These are phyloP conservation scores for Begonia fuchsioides DNA, from an alignment of 306 rosid species.

Conservation along the genomic window DNA sequence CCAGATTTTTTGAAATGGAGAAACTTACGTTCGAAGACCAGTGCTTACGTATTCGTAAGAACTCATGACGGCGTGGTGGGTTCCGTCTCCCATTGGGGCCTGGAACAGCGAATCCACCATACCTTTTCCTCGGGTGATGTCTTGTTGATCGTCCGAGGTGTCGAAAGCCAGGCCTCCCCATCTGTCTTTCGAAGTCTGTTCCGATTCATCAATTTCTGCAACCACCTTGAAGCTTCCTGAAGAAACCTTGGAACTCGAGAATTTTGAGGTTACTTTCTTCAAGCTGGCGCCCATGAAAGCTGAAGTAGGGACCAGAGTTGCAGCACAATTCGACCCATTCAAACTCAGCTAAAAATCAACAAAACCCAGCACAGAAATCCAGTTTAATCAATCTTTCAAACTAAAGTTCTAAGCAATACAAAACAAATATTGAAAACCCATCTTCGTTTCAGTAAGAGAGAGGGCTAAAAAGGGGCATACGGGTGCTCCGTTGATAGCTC, in stretches of 20 bases:
- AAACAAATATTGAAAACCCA: not conserved
- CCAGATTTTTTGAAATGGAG: not conserved
- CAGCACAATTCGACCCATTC: constrained; percentile 41
- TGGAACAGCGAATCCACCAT: constrained; percentile 77
- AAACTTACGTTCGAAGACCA: constrained; percentile 53
- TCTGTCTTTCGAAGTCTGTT: constrained; percentile 49
- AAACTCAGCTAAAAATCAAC: constrained; percentile 43
- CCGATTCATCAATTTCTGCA: constrained; percentile 27
- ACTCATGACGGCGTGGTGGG: constrained; percentile 71
- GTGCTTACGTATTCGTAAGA: constrained; percentile 79
- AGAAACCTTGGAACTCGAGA: constrained; percentile 19
- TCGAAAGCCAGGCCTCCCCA: constrained; percentile 67
- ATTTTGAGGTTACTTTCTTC: constrained; percentile 56
- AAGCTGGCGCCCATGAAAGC: constrained; percentile 68
- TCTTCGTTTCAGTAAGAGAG: not conserved
- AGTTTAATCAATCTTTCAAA: not conserved
- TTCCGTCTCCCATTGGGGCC: constrained; percentile 46
- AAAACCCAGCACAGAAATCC: not conserved
- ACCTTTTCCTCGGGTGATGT: constrained; percentile 95
- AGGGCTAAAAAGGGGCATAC: constrained; percentile 19
- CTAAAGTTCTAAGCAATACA: not conserved
- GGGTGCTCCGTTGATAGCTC: constrained; percentile 52
- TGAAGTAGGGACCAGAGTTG: constrained; percentile 30
- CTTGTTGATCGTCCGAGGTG: constrained; percentile 81
- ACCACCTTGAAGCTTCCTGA: constrained; percentile 49